A percentile compares a stretch with the other conserved stretches of the same genome.
These are phyloP conservation scores for Aspergillus fumigatus DNA, from an alignment of 2,329 filamentous ascomycete species.

Conservation along the genomic window DNA sequence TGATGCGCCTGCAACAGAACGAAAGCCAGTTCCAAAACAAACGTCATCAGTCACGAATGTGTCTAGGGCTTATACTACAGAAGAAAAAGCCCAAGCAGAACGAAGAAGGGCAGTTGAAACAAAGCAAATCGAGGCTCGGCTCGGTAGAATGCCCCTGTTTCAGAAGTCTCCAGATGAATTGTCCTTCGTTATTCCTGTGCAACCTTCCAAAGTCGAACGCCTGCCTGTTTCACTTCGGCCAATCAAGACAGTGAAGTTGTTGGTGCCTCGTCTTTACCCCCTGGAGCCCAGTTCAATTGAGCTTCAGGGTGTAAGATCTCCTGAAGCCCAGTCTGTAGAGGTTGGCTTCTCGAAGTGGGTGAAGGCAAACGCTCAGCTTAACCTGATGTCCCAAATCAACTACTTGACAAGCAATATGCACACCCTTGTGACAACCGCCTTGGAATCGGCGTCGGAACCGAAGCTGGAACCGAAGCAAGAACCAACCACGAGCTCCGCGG, in stretches of 20 bases:
- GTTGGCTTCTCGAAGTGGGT: constrained; percentile 60
- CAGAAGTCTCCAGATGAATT: constrained; percentile 65
- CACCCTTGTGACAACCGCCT: constrained; percentile 55
- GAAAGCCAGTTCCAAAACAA: neutral
- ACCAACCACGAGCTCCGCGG: constrained; percentile 3
- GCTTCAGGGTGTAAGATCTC: constrained; percentile 58
- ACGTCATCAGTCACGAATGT: constrained; percentile 22
- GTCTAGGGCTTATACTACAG: constrained; percentile 50
- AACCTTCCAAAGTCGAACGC: constrained; percentile 57
- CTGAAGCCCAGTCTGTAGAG: constrained; percentile 61
- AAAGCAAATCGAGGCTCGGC: constrained; percentile 69
- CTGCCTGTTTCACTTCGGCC: constrained; percentile 59
- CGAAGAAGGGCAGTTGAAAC: constrained; percentile 61
- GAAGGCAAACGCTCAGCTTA: constrained; percentile 54
- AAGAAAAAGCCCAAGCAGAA: constrained; percentile 60
- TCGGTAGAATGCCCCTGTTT: constrained; percentile 64
- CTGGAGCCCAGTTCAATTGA: constrained; percentile 63
- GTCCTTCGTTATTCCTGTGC: constrained; percentile 65
- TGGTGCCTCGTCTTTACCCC: constrained; percentile 68
- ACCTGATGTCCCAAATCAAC: constrained; percentile 69
- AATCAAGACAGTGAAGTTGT: constrained; percentile 61
- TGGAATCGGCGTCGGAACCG: constrained; percentile 22
- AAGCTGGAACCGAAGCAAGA: constrained; percentile 7
- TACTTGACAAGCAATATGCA: constrained; percentile 69
- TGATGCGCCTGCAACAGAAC: neutral